These are phyloP conservation scores for Chloranthus sessilifolius DNA, from an alignment of 164 flowering plant species.

Conservation along the genomic window DNA sequence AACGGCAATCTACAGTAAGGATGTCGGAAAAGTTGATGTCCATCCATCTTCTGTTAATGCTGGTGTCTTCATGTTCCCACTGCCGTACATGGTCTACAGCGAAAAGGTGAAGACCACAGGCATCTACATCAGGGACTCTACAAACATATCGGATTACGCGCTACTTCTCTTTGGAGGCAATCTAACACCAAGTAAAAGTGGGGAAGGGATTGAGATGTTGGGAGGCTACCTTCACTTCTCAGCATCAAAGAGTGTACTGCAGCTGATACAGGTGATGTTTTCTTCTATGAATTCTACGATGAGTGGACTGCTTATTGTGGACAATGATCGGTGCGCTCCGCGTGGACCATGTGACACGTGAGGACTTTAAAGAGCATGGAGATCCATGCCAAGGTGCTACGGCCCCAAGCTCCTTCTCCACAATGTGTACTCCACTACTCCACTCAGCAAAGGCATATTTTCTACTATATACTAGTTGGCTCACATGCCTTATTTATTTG, in stretches of 20 bases:
- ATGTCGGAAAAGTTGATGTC: conserved; percentile 90
- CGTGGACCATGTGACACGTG: too few species aligned
- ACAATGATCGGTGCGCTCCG: too few species aligned
- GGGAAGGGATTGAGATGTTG: conserved; percentile 95
- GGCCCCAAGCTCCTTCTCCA: too few species aligned
- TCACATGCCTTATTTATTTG: too few species aligned
- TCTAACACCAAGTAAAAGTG: conserved; percentile 61
- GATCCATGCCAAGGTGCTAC: too few species aligned
- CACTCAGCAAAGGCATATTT: too few species aligned
- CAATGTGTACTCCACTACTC: too few species aligned
- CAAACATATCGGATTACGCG: conserved; percentile 95
- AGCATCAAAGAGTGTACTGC: conserved; percentile 76
- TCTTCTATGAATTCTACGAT: not conserved
- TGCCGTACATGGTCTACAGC: conserved; percentile 90
- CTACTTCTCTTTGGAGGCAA: conserved; percentile 92
- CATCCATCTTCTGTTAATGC: conserved; percentile 98
- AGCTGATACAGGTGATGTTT: conserved; percentile 58
- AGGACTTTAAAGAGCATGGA: too few species aligned
- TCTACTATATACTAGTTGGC: too few species aligned
- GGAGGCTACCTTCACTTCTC: conserved; percentile 98
- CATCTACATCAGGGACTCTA: conserved; percentile 77
- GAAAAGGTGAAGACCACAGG: conserved; percentile 86
- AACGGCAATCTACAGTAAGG: conserved; percentile 85
- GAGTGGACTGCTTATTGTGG: too few species aligned
- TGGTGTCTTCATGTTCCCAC: conserved; percentile 73